Base-by-base conservation (phyloP, 1,284 basidiomycete species). In the Wolfiporia cocos region DNA sequence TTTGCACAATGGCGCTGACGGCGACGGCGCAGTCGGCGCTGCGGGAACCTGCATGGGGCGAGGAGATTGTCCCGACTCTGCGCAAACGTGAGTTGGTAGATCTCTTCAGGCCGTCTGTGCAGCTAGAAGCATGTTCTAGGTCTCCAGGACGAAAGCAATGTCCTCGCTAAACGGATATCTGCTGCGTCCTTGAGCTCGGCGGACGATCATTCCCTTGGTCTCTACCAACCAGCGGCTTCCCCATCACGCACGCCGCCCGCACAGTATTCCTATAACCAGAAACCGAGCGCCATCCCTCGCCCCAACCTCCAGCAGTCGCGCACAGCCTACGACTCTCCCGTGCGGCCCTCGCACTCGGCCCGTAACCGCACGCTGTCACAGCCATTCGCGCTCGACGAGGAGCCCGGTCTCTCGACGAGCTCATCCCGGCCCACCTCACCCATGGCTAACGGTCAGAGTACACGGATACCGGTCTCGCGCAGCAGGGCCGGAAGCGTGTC, bases 131-230 rank as follows among this genome's bases (percentile, higher is more conserved):
- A 32, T n/a, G 50, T 42, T 43, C 19, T 52, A 88, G 86, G 85
- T 44, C 73, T 88, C 15, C 77, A 88, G 62, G 73, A 67, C 49
- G 85, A 88, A 65, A 86, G 83, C 54, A 71, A 76, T 32, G 76
- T 76, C 15, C 68, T 88, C 46, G 69, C 86, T 26, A 79, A 76
- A 51, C 78, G 85, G 46, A 77, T 88, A 59, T 87, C 85, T 41
- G 74, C 79, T 47, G 71, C 81, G 22, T 86, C 85, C 36, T 69
- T 85, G 37, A 66, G 70, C 17, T 78, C 79, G 4, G 70, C 69
- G 53, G 72, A 72, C 41, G 53, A 62, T 15, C 32, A n/a, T 7
- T 15, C 37, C 51, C 34, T 37, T n/a, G 49, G 55, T 34, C 43
- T 50, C 30, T 57, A 56, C 43, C 52, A 57, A 40, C 60, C 49